These are phyloP conservation scores for Bryoerythrophyllum caledonicum DNA, from an alignment of 225 moss, liverwort and hornwort species.

Conservation along the genomic window DNA sequence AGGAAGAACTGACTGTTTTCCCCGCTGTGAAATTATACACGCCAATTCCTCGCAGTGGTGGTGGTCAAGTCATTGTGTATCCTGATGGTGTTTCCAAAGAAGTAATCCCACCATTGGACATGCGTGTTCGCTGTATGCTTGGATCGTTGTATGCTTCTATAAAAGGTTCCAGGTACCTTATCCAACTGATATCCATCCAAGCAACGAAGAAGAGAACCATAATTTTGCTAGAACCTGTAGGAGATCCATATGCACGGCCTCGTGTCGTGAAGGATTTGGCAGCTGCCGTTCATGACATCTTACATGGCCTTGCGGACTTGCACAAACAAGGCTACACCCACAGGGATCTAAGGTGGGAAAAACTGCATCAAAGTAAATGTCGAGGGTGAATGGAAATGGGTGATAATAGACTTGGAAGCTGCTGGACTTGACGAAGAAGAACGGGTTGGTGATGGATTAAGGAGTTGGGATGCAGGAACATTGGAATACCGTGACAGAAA, in stretches of 20 bases:
- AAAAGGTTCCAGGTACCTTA: neutral
- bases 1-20: neutral
- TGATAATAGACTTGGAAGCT: conserved; percentile 17
- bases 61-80: conserved; percentile 1
- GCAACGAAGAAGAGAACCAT: fast-evolving
- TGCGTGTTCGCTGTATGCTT: neutral
- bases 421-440: neutral
- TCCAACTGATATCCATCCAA: neutral
- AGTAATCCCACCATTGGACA: neutral
- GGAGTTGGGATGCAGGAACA: neutral
- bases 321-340: conserved; percentile 11
- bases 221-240: neutral
- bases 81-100: neutral
- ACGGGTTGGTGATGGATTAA: neutral
- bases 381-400: conserved; percentile 10
- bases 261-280: conserved; percentile 10
- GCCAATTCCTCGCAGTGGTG: neutral
- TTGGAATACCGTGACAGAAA: neutral
- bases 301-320: conserved; percentile 15
- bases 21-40: neutral
- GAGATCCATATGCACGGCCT: neutral
- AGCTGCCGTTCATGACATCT: conserved; percentile 17
- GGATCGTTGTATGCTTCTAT: neutral
- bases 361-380: conserved; percentile 24
- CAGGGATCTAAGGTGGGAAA: conserved; percentile 24